Evolutionary conservation across 2,329 filamentous ascomycete genomes (phyloP), one percentile per base, ranked within the genome.

Genomic region (Pseudogymnoascus sp.): DNA sequence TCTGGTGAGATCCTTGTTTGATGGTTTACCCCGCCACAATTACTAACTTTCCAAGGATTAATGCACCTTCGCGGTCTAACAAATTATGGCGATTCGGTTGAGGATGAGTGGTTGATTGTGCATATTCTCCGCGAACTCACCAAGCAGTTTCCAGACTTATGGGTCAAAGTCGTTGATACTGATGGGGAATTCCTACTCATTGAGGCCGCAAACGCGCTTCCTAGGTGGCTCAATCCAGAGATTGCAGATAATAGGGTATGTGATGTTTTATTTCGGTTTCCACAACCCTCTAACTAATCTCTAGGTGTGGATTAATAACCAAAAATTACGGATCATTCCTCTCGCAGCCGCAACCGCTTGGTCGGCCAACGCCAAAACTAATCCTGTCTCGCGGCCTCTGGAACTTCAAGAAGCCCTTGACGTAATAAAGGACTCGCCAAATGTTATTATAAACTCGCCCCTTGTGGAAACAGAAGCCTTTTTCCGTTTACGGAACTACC

Each of bases 81-180:
- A 0, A 90, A 93, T 72, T 97, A 92, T 70, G 93, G 93, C 7
- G 96, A 99, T 75, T 95, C 92, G 0, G 87, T 97, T 3, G 93
- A 96, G 71, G 95, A 99, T 70, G 96, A 99, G 78, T 99, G 95
- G 96, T 83, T 97, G 5, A 88, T 97, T 64, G 93, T 97, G 18
- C 96, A 93, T 76, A 78, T 97, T 4, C 80, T 99, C 31, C 86
- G 90, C 49, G 88, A 96, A 75, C 77, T 97, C 68, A 93, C 88
- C 68, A 89, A 82, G 68, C 80, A 83, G 38, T 90, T 90, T 69
- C 79, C 85, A 4, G 81, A 88, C 64, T 79, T 92, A 6, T 99
- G 93, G 93, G 83, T 92, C 55, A 87, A 90, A 59, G 82, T 96
- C 3, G 87, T 84, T 64, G 95, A 99, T 73, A 88, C 87, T 59